phyloP scores from a whole-genome alignment of 23 red algal genomes.

The Gracilaria gracilis region DNA sequence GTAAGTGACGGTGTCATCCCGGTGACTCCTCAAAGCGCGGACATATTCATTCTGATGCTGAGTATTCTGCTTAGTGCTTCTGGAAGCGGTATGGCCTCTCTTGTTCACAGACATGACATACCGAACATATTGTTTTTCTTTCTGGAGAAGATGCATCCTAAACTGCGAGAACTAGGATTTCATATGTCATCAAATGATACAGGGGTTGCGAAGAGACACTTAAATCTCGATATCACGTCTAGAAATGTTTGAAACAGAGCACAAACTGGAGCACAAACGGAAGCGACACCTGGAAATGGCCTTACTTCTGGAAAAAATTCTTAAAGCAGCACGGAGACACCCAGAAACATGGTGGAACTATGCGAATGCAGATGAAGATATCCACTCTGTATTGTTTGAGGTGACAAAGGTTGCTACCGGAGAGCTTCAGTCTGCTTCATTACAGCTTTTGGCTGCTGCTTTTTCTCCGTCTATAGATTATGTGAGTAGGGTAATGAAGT shows the following conservation, averaged over 20 bases:
- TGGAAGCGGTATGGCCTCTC: constrained; percentile 17
- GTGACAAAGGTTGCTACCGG: constrained; percentile 21
- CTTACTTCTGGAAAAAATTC: constrained; percentile 29
- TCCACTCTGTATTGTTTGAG: constrained; percentile 6
- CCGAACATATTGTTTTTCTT: constrained; percentile 9
- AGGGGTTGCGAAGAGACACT: not conserved
- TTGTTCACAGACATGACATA: constrained; percentile 23
- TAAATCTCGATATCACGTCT: constrained; percentile 31
- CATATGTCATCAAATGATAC: constrained; percentile 4
- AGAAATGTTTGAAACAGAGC: constrained; percentile 32
- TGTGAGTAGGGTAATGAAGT: constrained; percentile 43
- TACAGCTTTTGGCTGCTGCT: constrained; percentile 47
- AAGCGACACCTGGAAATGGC: constrained; percentile 21
- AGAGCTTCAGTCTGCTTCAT: constrained; percentile 31
- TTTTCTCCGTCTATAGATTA: constrained; percentile 36
- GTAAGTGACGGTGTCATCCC: not conserved
- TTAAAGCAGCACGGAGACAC: constrained; percentile 47
- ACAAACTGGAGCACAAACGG: constrained; percentile 3
- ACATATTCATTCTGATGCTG: constrained; percentile 43
- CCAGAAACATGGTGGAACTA: constrained; percentile 63
- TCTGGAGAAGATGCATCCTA: constrained; percentile 36
- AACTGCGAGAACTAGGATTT: constrained; percentile 8
- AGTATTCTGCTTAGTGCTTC: constrained; percentile 35
- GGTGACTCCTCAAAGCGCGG: not conserved
- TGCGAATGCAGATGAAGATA: constrained; percentile 2